These are phyloP conservation scores for Anthracocystis setariae DNA, from an alignment of 1,284 basidiomycete genomes.

Conservation along the genomic window DNA sequence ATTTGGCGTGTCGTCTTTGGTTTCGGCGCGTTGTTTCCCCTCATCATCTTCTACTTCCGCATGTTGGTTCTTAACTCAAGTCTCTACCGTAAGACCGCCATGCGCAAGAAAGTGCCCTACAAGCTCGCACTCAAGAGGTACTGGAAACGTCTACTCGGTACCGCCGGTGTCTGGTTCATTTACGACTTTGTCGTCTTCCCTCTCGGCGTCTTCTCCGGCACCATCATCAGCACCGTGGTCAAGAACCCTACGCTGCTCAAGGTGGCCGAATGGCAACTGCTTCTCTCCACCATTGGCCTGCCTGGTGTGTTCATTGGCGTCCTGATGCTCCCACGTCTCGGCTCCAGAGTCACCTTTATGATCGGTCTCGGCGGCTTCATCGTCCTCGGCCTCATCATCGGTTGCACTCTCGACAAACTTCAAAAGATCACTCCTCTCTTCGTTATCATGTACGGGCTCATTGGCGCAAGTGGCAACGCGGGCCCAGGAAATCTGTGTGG, in stretches of 20 bases:
- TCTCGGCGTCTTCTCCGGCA: conserved; percentile 72
- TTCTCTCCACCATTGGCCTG: conserved; percentile 76
- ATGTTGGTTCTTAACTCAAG: conserved; percentile 39
- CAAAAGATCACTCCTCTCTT: conserved; percentile 75
- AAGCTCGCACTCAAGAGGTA: conserved; percentile 75
- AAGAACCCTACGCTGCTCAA: conserved; percentile 70
- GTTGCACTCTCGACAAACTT: conserved; percentile 76
- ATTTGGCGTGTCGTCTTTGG: conserved; percentile 83
- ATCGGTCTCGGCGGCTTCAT: conserved; percentile 80
- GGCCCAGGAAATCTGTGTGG: conserved; percentile 81
- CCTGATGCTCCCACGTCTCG: conserved; percentile 16
- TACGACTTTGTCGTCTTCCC: conserved; percentile 82
- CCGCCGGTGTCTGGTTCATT: conserved; percentile 48
- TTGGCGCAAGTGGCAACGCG: conserved; percentile 72
- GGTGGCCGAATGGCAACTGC: conserved; percentile 76
- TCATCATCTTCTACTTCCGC: conserved; percentile 78
- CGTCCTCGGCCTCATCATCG: conserved; percentile 74
- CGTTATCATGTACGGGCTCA: conserved; percentile 68
- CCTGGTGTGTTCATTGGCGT: conserved; percentile 76
- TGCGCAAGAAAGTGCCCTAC: conserved; percentile 73
- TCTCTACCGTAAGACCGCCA: conserved; percentile 46
- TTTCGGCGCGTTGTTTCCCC: conserved; percentile 76
- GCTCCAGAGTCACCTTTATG: conserved; percentile 71
- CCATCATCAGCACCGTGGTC: conserved; percentile 70
- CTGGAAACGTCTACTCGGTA: conserved; percentile 70